Conservation (phyloP, 78 protist genomes). For the Planoprotostelium fungivorum region DNA sequence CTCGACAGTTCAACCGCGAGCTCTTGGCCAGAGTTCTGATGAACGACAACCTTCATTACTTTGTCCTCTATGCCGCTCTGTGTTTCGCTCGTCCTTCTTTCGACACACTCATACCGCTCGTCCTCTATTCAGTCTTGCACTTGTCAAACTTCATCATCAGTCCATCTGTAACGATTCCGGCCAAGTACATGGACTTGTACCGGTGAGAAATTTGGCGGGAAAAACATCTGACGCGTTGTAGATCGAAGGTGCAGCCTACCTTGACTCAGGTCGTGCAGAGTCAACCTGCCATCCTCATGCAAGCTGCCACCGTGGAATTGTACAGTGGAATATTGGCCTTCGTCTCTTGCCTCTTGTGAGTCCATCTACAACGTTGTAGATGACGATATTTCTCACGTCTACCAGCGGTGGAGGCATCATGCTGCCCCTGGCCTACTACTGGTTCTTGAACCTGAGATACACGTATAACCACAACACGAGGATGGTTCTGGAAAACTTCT, state of each 20-base stretch:
- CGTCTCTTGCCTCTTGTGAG: not conserved
- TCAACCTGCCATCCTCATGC: not conserved
- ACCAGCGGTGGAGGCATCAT: not conserved
- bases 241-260: not conserved
- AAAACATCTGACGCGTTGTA: too few relatives aligned
- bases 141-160: too few relatives aligned
- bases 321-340: not conserved
- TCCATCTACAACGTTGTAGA: not conserved
- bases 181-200: too few relatives aligned
- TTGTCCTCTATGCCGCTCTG: not conserved
- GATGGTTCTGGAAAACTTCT: not conserved
- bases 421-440: not conserved
- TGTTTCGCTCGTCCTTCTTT: not conserved
- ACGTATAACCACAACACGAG: not conserved
- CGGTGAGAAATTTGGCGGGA: too few relatives aligned
- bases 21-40: not conserved
- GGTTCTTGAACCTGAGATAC: not conserved
- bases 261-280: not conserved
- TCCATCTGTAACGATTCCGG: too few relatives aligned
- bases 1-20: not conserved
- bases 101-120: not conserved
- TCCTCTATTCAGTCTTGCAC: not conserved
- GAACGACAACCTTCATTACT: not conserved
- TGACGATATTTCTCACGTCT: not conserved
- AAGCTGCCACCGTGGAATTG: not conserved